Conservation (phyloP, 2,329 filamentous ascomycete species). For the Lecanoromycetidae sp. region DNA sequence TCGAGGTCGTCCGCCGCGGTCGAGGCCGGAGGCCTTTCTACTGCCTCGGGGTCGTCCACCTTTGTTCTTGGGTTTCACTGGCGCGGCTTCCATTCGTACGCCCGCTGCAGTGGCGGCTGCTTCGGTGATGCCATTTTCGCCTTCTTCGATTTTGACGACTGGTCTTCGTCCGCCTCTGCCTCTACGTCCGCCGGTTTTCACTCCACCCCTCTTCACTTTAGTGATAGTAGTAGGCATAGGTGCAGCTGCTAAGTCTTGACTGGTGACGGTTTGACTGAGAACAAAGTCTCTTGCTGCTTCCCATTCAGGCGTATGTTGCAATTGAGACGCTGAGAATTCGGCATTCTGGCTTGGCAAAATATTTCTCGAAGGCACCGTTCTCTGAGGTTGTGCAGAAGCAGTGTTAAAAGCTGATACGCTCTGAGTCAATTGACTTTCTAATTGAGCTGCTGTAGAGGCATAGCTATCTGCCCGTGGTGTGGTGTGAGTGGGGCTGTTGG, state of each 20-base stretch:
- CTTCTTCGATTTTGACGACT: constrained; percentile 12
- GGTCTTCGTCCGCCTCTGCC: constrained; percentile 23
- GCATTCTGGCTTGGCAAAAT: neutral
- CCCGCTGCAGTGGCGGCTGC: neutral
- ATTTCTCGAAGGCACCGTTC: neutral
- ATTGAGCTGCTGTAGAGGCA: neutral
- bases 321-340: constrained; percentile 4
- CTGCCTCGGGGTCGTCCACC: constrained; percentile 11
- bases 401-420: neutral
- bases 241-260: constrained; percentile 31
- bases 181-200: constrained; percentile 18
- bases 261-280: constrained; percentile 34
- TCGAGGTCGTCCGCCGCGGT: no score
- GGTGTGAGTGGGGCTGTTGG: neutral
- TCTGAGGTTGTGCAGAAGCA: neutral
- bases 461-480: neutral
- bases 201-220: constrained; percentile 11
- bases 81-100: neutral
- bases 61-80: constrained; percentile 9
- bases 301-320: constrained; percentile 27
- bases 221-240: constrained; percentile 20
- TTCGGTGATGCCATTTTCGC: neutral
- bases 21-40: constrained; percentile 3
- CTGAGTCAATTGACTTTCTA: neutral
- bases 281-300: constrained; percentile 37